Percentiles rank a stretch among this genome's conserved stretches.
These are phyloP conservation scores for Myxozyma mucilagina DNA, from an alignment of 805 yeast genomes.

Conservation along the genomic window DNA sequence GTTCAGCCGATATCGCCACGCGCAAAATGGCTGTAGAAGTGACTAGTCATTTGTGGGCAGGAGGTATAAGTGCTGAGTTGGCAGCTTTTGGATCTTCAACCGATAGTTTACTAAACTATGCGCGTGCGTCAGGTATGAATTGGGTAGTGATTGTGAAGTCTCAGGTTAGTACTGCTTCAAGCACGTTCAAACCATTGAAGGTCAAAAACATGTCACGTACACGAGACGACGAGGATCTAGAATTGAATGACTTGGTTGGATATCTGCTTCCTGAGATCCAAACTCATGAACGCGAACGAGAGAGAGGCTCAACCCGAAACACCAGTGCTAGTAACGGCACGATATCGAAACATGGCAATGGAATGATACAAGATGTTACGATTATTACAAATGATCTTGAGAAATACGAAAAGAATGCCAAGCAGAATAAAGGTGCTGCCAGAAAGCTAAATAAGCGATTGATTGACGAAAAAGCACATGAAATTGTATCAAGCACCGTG, in stretches of 20 bases:
- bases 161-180: constrained; percentile 28
- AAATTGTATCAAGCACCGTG: constrained; percentile 57
- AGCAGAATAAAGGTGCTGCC: constrained; percentile 70
- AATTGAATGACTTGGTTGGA: constrained; percentile 61
- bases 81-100: constrained; percentile 40
- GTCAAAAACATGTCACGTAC: constrained; percentile 61
- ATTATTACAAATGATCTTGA: constrained; percentile 80
- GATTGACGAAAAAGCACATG: constrained; percentile 61
- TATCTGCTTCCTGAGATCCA: constrained; percentile 43
- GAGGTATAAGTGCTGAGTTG: constrained; percentile 77
- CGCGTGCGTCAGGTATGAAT: constrained; percentile 67
- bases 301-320: not conserved
- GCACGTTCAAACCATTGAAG: constrained; percentile 72
- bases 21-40: constrained; percentile 64
- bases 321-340: not conserved
- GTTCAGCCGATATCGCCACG: constrained; percentile 59
- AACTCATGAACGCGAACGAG: constrained; percentile 31
- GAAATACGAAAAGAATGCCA: constrained; percentile 59
- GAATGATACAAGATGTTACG: constrained; percentile 52
- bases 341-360: not conserved
- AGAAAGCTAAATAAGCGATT: constrained; percentile 42
- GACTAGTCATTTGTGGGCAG: constrained; percentile 66
- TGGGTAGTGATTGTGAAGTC: constrained; percentile 81
- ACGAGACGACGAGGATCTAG: constrained; percentile 71
- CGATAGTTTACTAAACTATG: constrained; percentile 68